Evolutionary conservation across 306 rosid genomes (phyloP), one percentile per base, ranked within the genome.

Genomic region (Echinosophora koreensis): DNA sequence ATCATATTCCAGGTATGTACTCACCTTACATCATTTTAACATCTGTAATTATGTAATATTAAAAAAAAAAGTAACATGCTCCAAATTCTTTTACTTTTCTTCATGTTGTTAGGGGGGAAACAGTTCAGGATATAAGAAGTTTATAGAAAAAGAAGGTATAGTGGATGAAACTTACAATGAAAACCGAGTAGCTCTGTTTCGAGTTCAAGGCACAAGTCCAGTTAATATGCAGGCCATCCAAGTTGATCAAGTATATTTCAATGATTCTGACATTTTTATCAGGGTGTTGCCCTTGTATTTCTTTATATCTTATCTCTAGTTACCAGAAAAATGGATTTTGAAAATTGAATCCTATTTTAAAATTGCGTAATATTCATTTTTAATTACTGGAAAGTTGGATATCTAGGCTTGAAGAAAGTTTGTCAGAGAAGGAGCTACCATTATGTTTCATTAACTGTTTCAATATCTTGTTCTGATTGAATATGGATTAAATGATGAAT

Each of bases 141-240:
- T 82, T 65, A 68, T 89, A 80, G 88, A 89, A 63, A 93, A 87
- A 81, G 68, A 83, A 63, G 88, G 88, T 58, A 71, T 62, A 34
- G 66, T 56, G 6, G 97, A 94, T 58, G 92, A 94, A 76, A 88
- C 92, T 22, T 87, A 87, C 76, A 81, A 82, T 77, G 91, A 87
- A 84, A 83, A 77, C 62, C 83, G 84, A 77, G 86, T 66, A 64
- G 95, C 97, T 61, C 86, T 94, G 39, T 92, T 94, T 79, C 93
- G 87, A 80, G 87, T 94, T 74, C 98, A 90, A 90, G 98, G 98
- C 62, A 90, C 87, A 10, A 88, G 88, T 86, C 87, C 82, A 14
- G 84, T 83, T 37, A 90, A 90, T 76, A 89, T 92, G 92, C 97
- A 90, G 89, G 98, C 97, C 63, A 90, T 94, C 84, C 95, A 94